Evolutionary conservation across 306 rosid species (phyloP).

Genomic region (Pterocarpus macrocarpus): DNA sequence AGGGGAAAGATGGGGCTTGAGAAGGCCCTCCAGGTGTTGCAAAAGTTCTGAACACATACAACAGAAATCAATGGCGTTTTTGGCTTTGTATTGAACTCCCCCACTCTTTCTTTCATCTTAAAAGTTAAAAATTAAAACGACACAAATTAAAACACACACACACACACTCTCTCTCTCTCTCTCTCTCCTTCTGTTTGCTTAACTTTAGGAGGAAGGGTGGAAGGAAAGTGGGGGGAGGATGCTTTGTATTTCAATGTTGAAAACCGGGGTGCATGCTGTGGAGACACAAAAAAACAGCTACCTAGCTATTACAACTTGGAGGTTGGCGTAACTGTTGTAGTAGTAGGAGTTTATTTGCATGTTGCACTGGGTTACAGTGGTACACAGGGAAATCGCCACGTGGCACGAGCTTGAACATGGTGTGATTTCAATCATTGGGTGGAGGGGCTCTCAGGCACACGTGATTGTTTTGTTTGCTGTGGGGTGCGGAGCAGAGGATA

Average conservation of each 20-base stretch:
- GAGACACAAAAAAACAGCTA: not conserved
- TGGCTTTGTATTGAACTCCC: slow-evolving; percentile 49
- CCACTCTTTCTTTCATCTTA: slow-evolving; percentile 42
- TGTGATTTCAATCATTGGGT: no score
- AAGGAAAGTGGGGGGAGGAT: slow-evolving; percentile 11
- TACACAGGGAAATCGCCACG: not conserved
- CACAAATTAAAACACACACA: not conserved
- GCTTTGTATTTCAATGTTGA: slow-evolving; percentile 40
- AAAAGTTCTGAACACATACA: slow-evolving; percentile 75
- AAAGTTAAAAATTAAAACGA: not conserved
- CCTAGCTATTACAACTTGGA: slow-evolving; percentile 2
- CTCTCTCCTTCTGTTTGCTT: not conserved
- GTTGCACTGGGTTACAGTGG: not conserved
- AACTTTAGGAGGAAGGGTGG: slow-evolving; percentile 15
- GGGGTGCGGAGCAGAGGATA: slow-evolving; percentile 31
- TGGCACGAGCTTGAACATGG: not conserved
- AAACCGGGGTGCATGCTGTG: slow-evolving; percentile 42
- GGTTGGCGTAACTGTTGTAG: slow-evolving; percentile 20
- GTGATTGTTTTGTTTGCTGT: slow-evolving; percentile 15
- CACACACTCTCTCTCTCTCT: not conserved
- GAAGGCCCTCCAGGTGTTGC: slow-evolving; percentile 67
- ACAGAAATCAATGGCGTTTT: slow-evolving; percentile 70
- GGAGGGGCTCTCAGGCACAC: no score
- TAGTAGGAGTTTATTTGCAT: not conserved
- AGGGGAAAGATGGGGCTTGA: slow-evolving; percentile 46